Evolutionary conservation across 208 protist genomes (phyloP), one percentile per base, ranked within the genome.

Genomic region (Trichomonas vaginalis): DNA sequence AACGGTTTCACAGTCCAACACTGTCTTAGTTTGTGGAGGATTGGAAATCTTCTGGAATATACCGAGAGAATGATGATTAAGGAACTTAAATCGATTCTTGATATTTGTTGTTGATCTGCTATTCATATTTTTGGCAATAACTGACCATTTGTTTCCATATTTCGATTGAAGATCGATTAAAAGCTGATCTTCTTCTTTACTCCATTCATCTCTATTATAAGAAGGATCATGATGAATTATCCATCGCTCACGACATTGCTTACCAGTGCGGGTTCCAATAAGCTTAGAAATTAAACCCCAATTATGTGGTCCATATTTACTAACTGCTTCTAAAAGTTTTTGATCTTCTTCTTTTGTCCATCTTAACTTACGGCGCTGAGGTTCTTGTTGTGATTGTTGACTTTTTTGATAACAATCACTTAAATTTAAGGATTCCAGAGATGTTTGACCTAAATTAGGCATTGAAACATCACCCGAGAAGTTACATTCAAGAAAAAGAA

Each of bases 341-440:
- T 80, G 4, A 80, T 97, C 96, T 87, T 97, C 96, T 49, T 96
- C 96, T 42, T 42, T 32, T 56, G 96, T 96, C 96, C 96, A 97
- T 56, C 82, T 90, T 37, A 95, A 61, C 61, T 80, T 80, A 4
- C n/a, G n/a, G n/a, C n/a, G n/a, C n/a, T n/a, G n/a, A n/a, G n/a
- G n/a, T n/a, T n/a, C n/a, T n/a, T 35, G 17, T 80, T 9, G 61
- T n/a, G n/a, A n/a, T n/a, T n/a, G n/a, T n/a, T n/a, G n/a, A n/a
- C n/a, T n/a, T n/a, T n/a, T n/a, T n/a, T n/a, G n/a, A n/a, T n/a
- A n/a, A n/a, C n/a, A n/a, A n/a, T n/a, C n/a, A n/a, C n/a, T n/a
- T n/a, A n/a, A n/a, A n/a, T n/a, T n/a, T n/a, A n/a, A n/a, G n/a
- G n/a, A n/a, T n/a, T n/a, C n/a, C n/a, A n/a, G n/a, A n/a, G n/a